Evolutionary conservation across 371 early-diverging fungal genomes (phyloP).

Genomic region (Mortierella sp.): DNA sequence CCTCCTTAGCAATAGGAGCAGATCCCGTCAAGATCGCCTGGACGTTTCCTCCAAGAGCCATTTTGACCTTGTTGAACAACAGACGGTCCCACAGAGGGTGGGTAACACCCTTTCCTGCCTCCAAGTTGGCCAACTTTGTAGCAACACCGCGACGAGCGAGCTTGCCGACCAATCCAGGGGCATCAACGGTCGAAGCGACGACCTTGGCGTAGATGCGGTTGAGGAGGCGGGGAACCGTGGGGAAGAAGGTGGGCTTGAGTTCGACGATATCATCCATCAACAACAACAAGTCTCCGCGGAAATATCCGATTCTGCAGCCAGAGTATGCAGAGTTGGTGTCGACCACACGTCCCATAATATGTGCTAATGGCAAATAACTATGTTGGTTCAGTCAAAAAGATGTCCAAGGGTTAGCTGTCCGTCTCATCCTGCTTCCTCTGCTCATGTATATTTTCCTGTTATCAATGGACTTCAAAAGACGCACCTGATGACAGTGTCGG

Average conservation of each 20-base stretch:
- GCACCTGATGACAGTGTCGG: conserved; percentile 46
- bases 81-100: conserved; percentile 83
- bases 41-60: conserved; percentile 83
- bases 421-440: too few species aligned
- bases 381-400: conserved; percentile 56
- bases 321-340: conserved; percentile 55
- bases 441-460: neutral
- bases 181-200: conserved; percentile 76
- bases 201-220: conserved; percentile 92
- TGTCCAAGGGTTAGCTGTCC: neutral
- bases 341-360: conserved; percentile 87
- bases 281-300: conserved; percentile 82
- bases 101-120: conserved; percentile 64
- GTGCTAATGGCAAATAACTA: conserved; percentile 93
- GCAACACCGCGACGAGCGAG: conserved; percentile 76
- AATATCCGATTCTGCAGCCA: conserved; percentile 86
- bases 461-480: conserved; percentile 45
- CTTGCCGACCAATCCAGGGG: conserved; percentile 72
- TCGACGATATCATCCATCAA: conserved; percentile 88
- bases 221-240: conserved; percentile 93
- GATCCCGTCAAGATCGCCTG: conserved; percentile 72
- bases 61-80: conserved; percentile 82
- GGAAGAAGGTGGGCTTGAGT: conserved; percentile 88
- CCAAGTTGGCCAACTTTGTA: conserved; percentile 63
- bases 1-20: conserved; percentile 83